A percentile compares a stretch with the other conserved stretches of the same genome.
Conservation (phyloP, 805 yeast species). For the Metschnikowia kofuensis region DNA sequence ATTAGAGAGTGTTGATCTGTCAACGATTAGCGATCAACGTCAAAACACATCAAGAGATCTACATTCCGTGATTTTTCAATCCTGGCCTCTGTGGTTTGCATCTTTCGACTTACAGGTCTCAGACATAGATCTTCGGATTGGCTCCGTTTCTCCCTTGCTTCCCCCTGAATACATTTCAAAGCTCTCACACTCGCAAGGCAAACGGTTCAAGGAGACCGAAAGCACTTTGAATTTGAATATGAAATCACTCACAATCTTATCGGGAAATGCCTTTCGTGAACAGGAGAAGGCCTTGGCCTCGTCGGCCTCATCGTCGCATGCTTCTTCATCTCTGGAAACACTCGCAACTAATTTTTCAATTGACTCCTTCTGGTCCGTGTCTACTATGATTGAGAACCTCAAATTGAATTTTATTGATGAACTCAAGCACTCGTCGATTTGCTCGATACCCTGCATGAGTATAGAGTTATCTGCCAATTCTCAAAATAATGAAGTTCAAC, state of each 20-base stretch:
- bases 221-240: slow-evolving; percentile 14
- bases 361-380: slow-evolving; percentile 24
- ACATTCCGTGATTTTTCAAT: slow-evolving; percentile 16
- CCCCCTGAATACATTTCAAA: slow-evolving; percentile 19
- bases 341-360: slow-evolving; percentile 15
- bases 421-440: slow-evolving; percentile 13
- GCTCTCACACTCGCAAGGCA: slow-evolving; percentile 20
- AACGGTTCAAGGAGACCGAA: slow-evolving; percentile 11
- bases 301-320: slow-evolving; percentile 4
- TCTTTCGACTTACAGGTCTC: slow-evolving; percentile 20
- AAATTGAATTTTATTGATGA: slow-evolving; percentile 15
- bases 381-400: slow-evolving; percentile 17
- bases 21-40: not conserved
- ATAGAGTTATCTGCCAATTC: slow-evolving; percentile 9
- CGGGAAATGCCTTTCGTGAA: slow-evolving; percentile 2
- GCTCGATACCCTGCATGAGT: slow-evolving; percentile 23
- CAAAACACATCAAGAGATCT: no score
- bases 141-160: slow-evolving; percentile 39
- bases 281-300: not conserved
- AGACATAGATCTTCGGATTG: slow-evolving; percentile 24
- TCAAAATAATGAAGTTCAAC: not conserved
- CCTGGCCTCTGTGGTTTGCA: slow-evolving; percentile 35
- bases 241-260: not conserved
- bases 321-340: slow-evolving; percentile 30
- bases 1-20: not conserved